A percentile compares a stretch with the other conserved stretches of the same genome.
Conservation (phyloP, 805 yeast species). For the Monosporozyma siamensis region DNA sequence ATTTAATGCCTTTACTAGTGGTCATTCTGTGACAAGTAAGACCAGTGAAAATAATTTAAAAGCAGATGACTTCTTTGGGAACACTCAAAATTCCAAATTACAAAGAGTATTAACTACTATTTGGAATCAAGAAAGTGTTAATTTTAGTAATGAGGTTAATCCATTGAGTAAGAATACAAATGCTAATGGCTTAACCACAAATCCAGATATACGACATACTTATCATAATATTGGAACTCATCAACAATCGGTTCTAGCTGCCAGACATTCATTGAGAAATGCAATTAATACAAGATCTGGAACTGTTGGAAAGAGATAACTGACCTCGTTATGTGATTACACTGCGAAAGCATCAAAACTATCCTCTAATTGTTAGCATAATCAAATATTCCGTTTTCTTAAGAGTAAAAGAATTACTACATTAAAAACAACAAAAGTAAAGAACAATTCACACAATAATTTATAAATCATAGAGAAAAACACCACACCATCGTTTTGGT, state of each 20-base stretch:
- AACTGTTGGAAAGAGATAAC: slow-evolving; percentile 23
- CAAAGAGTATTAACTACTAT: slow-evolving; percentile 20
- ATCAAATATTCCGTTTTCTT: too few species aligned
- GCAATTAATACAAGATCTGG: slow-evolving; percentile 32
- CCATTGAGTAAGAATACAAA: slow-evolving; percentile 15
- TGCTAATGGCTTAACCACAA: neutral
- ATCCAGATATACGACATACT: slow-evolving; percentile 1
- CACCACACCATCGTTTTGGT: too few species aligned
- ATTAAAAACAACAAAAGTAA: too few species aligned
- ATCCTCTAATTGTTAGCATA: too few species aligned
- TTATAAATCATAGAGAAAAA: too few species aligned
- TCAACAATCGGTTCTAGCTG: slow-evolving; percentile 5
- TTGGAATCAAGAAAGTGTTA: slow-evolving; percentile 25
- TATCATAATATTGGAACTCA: slow-evolving; percentile 1
- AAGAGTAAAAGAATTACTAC: too few species aligned
- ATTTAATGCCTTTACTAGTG: neutral
- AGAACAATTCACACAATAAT: too few species aligned
- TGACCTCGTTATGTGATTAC: too few species aligned
- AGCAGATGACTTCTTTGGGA: slow-evolving; percentile 14
- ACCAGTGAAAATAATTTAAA: slow-evolving; percentile 3
- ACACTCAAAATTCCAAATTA: slow-evolving; percentile 16
- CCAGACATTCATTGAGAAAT: slow-evolving; percentile 12
- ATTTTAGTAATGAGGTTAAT: slow-evolving; percentile 20
- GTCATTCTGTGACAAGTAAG: neutral
- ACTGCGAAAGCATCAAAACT: too few species aligned